Percentiles rank a stretch among this genome's conserved stretches.
These are phyloP conservation scores for Claviceps purpurea DNA, from an alignment of 2,329 filamentous ascomycete genomes.

Conservation along the genomic window DNA sequence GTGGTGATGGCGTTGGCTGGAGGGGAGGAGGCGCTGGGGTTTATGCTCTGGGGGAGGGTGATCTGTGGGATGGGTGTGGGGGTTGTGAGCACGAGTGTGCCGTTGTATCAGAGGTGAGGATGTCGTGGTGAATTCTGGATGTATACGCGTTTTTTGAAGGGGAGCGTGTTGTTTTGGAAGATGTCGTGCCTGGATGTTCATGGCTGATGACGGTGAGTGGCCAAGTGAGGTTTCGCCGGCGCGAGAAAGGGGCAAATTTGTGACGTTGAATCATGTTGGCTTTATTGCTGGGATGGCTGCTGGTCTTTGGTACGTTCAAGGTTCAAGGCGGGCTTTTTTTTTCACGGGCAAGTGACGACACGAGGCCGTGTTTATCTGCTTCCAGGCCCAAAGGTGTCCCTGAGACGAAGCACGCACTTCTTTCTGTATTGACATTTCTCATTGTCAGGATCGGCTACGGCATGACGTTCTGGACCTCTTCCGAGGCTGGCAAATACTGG, in stretches of 20 bases:
- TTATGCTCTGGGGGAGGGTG: conserved; percentile 38
- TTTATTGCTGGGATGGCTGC: conserved; percentile 39
- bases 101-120: conserved; percentile 33
- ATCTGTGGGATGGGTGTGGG: conserved; percentile 40
- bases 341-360: too few species aligned
- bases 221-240: conserved; percentile 41
- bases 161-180: too few species aligned
- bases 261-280: conserved; percentile 46
- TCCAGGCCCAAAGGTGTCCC: not conserved
- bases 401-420: not conserved
- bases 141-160: not conserved
- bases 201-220: not conserved
- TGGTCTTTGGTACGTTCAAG: conserved; percentile 36
- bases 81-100: conserved; percentile 41
- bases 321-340: not conserved
- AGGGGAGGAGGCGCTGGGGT: conserved; percentile 26
- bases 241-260: conserved; percentile 37
- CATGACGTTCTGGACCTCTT: conserved; percentile 36
- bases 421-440: not conserved
- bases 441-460: conserved; percentile 38
- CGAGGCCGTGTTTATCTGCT: not conserved
- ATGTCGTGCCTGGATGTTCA: too few species aligned
- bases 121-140: not conserved
- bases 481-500: conserved; percentile 26
- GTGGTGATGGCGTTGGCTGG: conserved; percentile 31